phyloP scores from a whole-genome alignment of 257 asterid species.

The Verbascum thapsus region DNA sequence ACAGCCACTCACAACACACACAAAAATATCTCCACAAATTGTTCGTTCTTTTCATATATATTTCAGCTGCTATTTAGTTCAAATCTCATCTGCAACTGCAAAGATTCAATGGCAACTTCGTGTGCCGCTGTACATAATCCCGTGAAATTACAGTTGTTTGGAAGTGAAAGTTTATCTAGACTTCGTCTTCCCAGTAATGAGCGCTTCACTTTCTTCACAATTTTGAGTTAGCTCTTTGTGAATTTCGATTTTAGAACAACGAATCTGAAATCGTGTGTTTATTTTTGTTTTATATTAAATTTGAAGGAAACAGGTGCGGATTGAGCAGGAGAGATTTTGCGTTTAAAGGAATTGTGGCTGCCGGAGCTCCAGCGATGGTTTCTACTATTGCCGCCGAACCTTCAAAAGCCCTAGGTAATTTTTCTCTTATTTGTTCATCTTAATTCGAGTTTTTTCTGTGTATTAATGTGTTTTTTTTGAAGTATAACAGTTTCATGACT shows the following conservation, averaged over 20 bases:
- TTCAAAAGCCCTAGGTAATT: conserved; percentile 50
- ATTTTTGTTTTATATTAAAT: background rate
- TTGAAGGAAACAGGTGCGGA: conserved; percentile 63
- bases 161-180: conserved; percentile 36
- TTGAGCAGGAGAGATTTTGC: conserved; percentile 68
- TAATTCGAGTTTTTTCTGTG: background rate
- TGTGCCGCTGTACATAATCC: conserved; percentile 44
- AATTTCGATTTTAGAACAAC: background rate
- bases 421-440: background rate
- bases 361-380: conserved; percentile 71
- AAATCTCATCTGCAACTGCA: background rate
- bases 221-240: background rate
- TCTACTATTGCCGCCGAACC: conserved; percentile 54
- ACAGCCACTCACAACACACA: conserved; percentile 41
- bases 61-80: background rate
- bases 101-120: conserved; percentile 57
- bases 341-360: conserved; percentile 68
- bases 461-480: background rate
- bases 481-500: background rate
- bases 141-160: conserved; percentile 43
- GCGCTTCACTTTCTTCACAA: conserved; percentile 9
- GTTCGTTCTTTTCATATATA: background rate
- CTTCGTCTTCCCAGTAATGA: conserved; percentile 45
- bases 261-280: conserved; percentile 8
- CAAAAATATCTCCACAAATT: conserved; percentile 14